Percentiles rank a stretch among this genome's conserved stretches.
Evolutionary conservation across 2,329 filamentous ascomycete species (phyloP).

Genomic region (Xylaria sp.): DNA sequence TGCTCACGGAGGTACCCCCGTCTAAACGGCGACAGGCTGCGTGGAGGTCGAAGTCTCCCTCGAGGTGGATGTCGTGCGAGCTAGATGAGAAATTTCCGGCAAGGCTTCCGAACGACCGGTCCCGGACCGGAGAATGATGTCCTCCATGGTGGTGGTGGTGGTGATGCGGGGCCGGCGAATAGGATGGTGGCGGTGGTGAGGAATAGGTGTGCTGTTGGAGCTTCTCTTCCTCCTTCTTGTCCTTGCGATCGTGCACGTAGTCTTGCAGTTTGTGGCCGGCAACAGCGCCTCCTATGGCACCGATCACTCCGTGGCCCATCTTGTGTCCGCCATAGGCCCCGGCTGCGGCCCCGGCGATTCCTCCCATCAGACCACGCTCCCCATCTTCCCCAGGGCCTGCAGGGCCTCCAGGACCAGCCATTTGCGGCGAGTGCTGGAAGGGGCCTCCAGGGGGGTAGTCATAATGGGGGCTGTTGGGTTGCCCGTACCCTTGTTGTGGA

Average conservation of each 20-base stretch:
- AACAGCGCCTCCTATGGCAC: slow-evolving; percentile 45
- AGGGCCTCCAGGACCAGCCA: slow-evolving; percentile 2
- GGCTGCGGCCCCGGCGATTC: slow-evolving; percentile 44
- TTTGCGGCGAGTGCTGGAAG: no score
- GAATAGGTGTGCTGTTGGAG: slow-evolving; percentile 27
- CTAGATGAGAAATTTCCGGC: slow-evolving; percentile 42
- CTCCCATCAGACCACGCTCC: slow-evolving; percentile 47
- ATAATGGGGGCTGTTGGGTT: slow-evolving; percentile 12
- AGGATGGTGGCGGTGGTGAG: slow-evolving; percentile 9
- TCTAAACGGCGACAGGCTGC: slow-evolving; percentile 40
- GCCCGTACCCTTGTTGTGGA: slow-evolving; percentile 11
- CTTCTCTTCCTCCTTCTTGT: slow-evolving; percentile 39
- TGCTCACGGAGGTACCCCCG: slow-evolving; percentile 39
- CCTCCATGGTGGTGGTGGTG: slow-evolving; percentile 13
- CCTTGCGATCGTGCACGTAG: slow-evolving; percentile 42
- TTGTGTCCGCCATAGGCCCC: slow-evolving; percentile 46
- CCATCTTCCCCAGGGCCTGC: slow-evolving; percentile 35
- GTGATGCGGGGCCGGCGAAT: slow-evolving; percentile 3
- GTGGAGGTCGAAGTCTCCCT: slow-evolving; percentile 40
- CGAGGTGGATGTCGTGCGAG: slow-evolving; percentile 40
- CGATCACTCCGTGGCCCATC: slow-evolving; percentile 44
- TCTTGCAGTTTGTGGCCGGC: slow-evolving; percentile 48
- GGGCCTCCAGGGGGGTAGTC: background rate
- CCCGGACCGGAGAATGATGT: slow-evolving; percentile 9
- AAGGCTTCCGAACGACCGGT: slow-evolving; percentile 24